These are phyloP conservation scores for Aspergillus aculeatinus DNA, from an alignment of 2,329 filamentous ascomycete species.

Conservation along the genomic window DNA sequence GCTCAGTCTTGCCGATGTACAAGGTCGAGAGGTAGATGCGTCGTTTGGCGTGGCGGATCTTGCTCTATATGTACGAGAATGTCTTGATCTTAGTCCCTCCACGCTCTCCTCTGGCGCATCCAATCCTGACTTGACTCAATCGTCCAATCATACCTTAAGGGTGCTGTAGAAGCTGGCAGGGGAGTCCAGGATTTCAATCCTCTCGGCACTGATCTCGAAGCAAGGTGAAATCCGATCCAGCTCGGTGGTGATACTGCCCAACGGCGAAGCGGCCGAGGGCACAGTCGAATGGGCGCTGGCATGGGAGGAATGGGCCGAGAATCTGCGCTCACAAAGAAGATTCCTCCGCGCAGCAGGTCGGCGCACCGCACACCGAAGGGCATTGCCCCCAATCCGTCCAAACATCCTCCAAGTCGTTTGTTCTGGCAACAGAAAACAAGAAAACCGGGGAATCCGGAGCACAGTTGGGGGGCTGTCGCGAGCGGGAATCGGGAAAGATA, in stretches of 20 bases:
- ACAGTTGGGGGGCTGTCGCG: background rate
- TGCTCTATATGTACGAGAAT: conserved; percentile 54
- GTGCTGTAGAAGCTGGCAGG: conserved; percentile 89
- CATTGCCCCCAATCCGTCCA: conserved; percentile 39
- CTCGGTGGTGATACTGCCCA: conserved; percentile 66
- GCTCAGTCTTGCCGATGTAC: conserved; percentile 92
- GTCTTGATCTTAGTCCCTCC: conserved; percentile 3
- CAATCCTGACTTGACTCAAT: background rate
- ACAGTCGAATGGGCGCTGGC: conserved; percentile 25
- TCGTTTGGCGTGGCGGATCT: conserved; percentile 74
- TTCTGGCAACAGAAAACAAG: background rate
- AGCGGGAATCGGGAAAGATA: background rate
- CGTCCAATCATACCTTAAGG: conserved; percentile 64
- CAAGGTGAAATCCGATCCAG: conserved; percentile 87
- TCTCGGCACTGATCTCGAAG: conserved; percentile 78
- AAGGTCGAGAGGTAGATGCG: conserved; percentile 92
- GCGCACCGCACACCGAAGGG: conserved; percentile 36
- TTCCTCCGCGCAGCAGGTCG: conserved; percentile 32
- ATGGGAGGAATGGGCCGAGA: conserved; percentile 33
- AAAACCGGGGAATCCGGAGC: background rate
- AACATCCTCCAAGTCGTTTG: conserved; percentile 31
- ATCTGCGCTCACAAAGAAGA: conserved; percentile 37
- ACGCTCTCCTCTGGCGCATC: background rate
- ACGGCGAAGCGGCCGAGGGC: conserved; percentile 41
- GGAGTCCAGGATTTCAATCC: conserved; percentile 74